These are phyloP conservation scores for Hymenoscyphus occultus DNA, from an alignment of 2,329 filamentous ascomycete genomes.

Conservation along the genomic window DNA sequence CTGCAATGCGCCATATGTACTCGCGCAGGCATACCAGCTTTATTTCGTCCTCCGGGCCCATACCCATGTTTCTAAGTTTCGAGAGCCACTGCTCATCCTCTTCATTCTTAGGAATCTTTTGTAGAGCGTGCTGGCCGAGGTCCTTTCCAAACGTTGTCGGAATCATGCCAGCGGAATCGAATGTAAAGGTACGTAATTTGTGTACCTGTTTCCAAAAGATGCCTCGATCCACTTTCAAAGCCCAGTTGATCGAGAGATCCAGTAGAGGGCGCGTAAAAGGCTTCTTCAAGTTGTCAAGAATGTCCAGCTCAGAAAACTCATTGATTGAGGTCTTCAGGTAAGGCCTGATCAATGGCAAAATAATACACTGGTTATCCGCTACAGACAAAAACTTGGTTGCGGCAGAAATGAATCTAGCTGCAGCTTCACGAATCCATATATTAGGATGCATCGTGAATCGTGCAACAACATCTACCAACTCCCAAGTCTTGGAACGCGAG, in stretches of 20 bases:
- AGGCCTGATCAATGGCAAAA: slow-evolving; percentile 74
- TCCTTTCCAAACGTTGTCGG: slow-evolving; percentile 56
- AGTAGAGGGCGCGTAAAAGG: slow-evolving; percentile 77
- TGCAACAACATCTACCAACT: slow-evolving; percentile 77
- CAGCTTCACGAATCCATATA: slow-evolving; percentile 88
- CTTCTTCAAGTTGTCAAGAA: slow-evolving; percentile 80
- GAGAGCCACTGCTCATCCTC: slow-evolving; percentile 94
- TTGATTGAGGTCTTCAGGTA: slow-evolving; percentile 75
- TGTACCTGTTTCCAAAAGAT: slow-evolving; percentile 82
- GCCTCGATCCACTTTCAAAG: slow-evolving; percentile 73
- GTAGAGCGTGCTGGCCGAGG: slow-evolving; percentile 54
- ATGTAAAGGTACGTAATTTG: slow-evolving; percentile 67
- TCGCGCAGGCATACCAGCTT: slow-evolving; percentile 84
- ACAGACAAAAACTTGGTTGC: slow-evolving; percentile 71
- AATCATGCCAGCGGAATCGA: slow-evolving; percentile 54
- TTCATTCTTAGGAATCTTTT: slow-evolving; percentile 70
- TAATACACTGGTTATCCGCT: slow-evolving; percentile 79
- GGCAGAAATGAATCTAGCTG: slow-evolving; percentile 77
- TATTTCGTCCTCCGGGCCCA: slow-evolving; percentile 79
- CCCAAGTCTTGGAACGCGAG: slow-evolving; percentile 80
- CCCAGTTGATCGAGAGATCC: slow-evolving; percentile 85
- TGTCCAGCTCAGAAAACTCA: slow-evolving; percentile 65
- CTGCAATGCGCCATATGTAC: slow-evolving; percentile 84
- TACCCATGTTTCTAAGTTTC: slow-evolving; percentile 78
- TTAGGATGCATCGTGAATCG: slow-evolving; percentile 94